A percentile compares a stretch with the other conserved stretches of the same genome.
phyloP scores from a whole-genome alignment of 164 flowering plant species.

The Aristolochia californica region DNA sequence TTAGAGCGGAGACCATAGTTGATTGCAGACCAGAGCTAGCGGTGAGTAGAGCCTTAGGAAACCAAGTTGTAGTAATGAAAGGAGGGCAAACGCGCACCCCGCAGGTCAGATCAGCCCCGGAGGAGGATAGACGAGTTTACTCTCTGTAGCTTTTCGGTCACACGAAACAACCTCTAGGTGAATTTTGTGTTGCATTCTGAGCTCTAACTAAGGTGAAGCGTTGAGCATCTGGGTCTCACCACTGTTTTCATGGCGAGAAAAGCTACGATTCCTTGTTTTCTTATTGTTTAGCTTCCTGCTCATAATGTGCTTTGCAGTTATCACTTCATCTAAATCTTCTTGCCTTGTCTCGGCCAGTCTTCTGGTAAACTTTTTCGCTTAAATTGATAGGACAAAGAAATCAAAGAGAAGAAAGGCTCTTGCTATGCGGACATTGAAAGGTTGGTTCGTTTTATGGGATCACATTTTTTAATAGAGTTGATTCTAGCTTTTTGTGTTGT shows the following conservation, averaged over 20 bases:
- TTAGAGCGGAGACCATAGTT: too few relatives aligned
- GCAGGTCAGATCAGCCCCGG: too few relatives aligned
- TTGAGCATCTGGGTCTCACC: neutral
- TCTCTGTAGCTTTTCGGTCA: too few relatives aligned
- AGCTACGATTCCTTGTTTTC: too few relatives aligned
- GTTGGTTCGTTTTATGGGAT: constrained; percentile 14
- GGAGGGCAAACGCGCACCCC: too few relatives aligned
- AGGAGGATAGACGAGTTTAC: too few relatives aligned
- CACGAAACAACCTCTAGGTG: too few relatives aligned
- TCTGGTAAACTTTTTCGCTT: neutral
- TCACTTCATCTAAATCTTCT: constrained; percentile 16
- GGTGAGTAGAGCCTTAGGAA: too few relatives aligned
- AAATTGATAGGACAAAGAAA: constrained; percentile 34
- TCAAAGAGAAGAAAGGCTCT: constrained; percentile 40
- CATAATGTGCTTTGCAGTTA: neutral
- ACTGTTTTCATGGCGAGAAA: neutral
- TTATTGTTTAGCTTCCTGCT: too few relatives aligned
- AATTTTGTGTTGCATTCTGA: neutral
- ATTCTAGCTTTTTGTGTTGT: neutral
- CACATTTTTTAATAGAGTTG: neutral
- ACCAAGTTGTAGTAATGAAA: too few relatives aligned
- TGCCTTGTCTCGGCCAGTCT: constrained; percentile 12
- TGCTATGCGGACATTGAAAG: constrained; percentile 69
- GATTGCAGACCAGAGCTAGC: too few relatives aligned
- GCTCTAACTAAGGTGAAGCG: too few relatives aligned